Evolutionary conservation across 2,329 filamentous ascomycete genomes (phyloP).

Genomic region (Catunica adiposa): DNA sequence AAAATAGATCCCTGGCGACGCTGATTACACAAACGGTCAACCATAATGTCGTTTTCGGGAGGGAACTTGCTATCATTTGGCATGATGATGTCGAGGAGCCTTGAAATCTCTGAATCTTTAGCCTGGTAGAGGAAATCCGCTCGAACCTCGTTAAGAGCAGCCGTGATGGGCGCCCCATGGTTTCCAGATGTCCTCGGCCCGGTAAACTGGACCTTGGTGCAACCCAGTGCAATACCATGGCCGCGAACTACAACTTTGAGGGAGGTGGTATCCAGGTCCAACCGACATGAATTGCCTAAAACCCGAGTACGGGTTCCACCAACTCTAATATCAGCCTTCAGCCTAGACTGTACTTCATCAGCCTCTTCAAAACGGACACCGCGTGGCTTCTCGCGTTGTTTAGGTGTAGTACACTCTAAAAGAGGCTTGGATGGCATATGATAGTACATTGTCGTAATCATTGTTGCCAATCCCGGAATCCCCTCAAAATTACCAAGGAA

Average conservation of each 20-base stretch:
- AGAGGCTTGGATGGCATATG: background rate
- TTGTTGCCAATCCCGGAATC: slow-evolving; percentile 75
- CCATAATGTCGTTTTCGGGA: slow-evolving; percentile 79
- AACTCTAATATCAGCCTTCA: slow-evolving; percentile 59
- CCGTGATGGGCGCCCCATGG: slow-evolving; percentile 41
- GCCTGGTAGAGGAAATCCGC: slow-evolving; percentile 59
- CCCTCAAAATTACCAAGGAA: slow-evolving; percentile 81
- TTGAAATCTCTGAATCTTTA: slow-evolving; percentile 63
- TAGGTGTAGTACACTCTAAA: slow-evolving; percentile 19
- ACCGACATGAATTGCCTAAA: slow-evolving; percentile 58
- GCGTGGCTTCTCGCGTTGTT: slow-evolving; percentile 27
- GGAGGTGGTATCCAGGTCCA: slow-evolving; percentile 61
- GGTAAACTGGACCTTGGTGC: slow-evolving; percentile 39
- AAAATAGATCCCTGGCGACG: slow-evolving; percentile 73
- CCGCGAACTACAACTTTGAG: slow-evolving; percentile 66
- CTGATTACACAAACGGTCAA: slow-evolving; percentile 79
- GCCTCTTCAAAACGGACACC: slow-evolving; percentile 44
- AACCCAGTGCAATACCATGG: slow-evolving; percentile 40
- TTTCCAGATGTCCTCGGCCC: slow-evolving; percentile 39
- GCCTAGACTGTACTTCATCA: slow-evolving; percentile 28
- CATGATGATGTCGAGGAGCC: slow-evolving; percentile 69
- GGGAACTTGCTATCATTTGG: slow-evolving; percentile 85
- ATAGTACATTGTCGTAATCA: slow-evolving; percentile 25
- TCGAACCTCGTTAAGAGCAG: slow-evolving; percentile 48
- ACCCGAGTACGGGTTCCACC: slow-evolving; percentile 62